Evolutionary conservation across 164 flowering plant species (phyloP).

Genomic region (Magnolia sinica): DNA sequence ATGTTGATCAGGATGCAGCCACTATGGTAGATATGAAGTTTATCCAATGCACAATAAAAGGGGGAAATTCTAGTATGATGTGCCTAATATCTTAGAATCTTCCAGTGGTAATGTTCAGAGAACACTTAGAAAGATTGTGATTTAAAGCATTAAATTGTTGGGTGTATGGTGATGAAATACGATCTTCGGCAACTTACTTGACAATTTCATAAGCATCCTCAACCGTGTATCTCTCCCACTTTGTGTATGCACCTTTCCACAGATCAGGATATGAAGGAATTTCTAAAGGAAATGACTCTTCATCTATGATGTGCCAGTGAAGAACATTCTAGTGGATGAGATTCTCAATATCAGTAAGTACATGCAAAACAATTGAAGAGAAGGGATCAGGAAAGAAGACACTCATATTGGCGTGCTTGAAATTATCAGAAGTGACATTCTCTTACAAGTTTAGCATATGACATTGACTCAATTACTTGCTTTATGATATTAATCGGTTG

Average conservation of each 20-base stretch:
- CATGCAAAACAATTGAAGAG: conserved; percentile 17
- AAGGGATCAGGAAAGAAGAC: conserved; percentile 5
- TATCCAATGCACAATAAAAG: background rate
- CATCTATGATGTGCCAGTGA: conserved; percentile 98
- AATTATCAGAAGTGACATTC: conserved; percentile 6
- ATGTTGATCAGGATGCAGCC: background rate
- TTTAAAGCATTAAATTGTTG: background rate
- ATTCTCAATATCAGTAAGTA: conserved; percentile 32
- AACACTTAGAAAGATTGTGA: background rate
- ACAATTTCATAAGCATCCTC: conserved; percentile 95
- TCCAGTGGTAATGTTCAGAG: background rate
- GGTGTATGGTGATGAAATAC: conserved; percentile 2
- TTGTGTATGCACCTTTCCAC: conserved; percentile 93
- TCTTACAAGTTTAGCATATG: conserved; percentile 97
- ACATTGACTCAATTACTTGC: conserved; percentile 90
- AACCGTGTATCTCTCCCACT: conserved; percentile 86
- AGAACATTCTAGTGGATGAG: conserved; percentile 88
- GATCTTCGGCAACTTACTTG: conserved; percentile 40
- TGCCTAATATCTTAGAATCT: background rate
- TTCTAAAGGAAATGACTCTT: conserved; percentile 90
- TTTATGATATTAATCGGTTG: conserved; percentile 73
- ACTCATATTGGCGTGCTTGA: background rate
- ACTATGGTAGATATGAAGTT: background rate
- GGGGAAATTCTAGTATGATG: background rate
- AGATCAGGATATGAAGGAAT: conserved; percentile 77